Evolutionary conservation across 345 rosid species (phyloP).

Genomic region (Adansonia digitata): DNA sequence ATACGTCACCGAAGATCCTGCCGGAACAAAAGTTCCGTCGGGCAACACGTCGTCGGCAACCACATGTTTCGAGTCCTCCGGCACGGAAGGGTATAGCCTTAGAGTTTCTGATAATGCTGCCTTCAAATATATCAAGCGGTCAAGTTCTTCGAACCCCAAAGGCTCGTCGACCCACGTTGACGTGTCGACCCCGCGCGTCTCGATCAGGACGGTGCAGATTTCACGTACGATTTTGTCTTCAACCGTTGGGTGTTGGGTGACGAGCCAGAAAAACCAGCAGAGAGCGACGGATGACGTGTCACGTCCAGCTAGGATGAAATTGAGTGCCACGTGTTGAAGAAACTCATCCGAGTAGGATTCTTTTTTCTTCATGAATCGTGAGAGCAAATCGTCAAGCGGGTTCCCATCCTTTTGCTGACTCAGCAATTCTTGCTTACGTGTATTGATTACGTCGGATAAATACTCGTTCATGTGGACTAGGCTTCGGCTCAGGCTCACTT

Average conservation of each 20-base stretch:
- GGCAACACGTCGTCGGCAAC: slow-evolving; percentile 73
- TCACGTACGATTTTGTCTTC: slow-evolving; percentile 75
- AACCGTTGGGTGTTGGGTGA: slow-evolving; percentile 49
- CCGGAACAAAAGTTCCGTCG: slow-evolving; percentile 86
- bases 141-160: slow-evolving; percentile 64
- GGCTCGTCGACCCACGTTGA: slow-evolving; percentile 65
- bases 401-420: slow-evolving; percentile 40
- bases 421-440: slow-evolving; percentile 68
- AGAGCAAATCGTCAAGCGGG: slow-evolving; percentile 76
- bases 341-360: slow-evolving; percentile 69
- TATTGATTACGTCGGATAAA: slow-evolving; percentile 55
- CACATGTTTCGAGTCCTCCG: slow-evolving; percentile 83
- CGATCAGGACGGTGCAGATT: slow-evolving; percentile 47
- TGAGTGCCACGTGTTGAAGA: slow-evolving; percentile 87
- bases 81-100: slow-evolving; percentile 88
- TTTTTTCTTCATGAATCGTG: slow-evolving; percentile 87
- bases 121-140: slow-evolving; percentile 66
- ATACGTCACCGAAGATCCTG: slow-evolving; percentile 85
- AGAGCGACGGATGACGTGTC: slow-evolving; percentile 94
- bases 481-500: slow-evolving; percentile 77
- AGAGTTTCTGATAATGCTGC: slow-evolving; percentile 88
- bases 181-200: slow-evolving; percentile 67
- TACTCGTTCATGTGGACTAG: slow-evolving; percentile 57
- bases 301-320: slow-evolving; percentile 93
- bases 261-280: slow-evolving; percentile 89